These are phyloP conservation scores for Spergularia marina DNA, from an alignment of 148 eudicot genomes.

Conservation along the genomic window DNA sequence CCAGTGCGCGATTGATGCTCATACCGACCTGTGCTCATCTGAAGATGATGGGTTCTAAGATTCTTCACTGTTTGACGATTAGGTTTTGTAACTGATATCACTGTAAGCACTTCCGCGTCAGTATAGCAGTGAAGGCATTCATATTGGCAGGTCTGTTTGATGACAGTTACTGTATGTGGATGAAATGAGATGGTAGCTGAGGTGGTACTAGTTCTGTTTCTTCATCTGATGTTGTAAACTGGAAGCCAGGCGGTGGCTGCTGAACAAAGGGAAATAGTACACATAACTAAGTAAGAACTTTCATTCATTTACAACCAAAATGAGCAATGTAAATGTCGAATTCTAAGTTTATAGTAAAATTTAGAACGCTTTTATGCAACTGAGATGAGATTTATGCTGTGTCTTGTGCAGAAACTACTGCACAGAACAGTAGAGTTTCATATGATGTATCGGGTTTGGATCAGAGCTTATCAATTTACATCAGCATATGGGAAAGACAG, in stretches of 20 bases:
- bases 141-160: background rate
- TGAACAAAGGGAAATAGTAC: background rate
- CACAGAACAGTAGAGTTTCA: no score
- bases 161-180: constrained; percentile 23
- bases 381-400: no score
- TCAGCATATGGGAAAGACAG: background rate
- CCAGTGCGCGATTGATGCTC: background rate
- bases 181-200: constrained; percentile 28
- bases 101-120: background rate
- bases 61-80: background rate
- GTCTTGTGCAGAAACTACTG: no score
- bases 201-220: constrained; percentile 27
- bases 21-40: background rate
- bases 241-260: constrained; percentile 21
- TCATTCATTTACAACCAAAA: no score
- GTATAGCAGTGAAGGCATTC: background rate
- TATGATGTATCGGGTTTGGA: no score
- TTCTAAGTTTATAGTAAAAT: no score
- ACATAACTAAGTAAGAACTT: background rate
- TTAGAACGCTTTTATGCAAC: no score
- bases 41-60: background rate
- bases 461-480: background rate
- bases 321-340: no score
- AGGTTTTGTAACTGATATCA: background rate
- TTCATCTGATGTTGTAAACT: constrained; percentile 27